Base-by-base conservation (phyloP, 371 early-diverging fungal genomes). In the Smittium culicis region DNA sequence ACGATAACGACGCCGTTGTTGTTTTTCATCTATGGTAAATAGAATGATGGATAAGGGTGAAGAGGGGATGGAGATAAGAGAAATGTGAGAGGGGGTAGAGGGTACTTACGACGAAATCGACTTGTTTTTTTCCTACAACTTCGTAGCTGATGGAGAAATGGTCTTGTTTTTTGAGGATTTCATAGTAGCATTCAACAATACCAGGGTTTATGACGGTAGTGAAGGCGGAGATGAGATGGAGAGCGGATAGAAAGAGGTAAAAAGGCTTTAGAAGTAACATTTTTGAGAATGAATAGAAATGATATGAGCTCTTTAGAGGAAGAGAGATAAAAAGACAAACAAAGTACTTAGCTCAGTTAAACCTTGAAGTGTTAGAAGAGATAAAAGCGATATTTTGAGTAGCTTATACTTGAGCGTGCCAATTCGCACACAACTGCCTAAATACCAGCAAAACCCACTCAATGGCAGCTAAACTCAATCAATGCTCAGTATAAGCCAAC, bases 91-190 rank as follows among this genome's bases (percentile, higher is more conserved):
- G 54, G 25, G 8, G 28, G 59, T 11, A n/a, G 8, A 62, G n/a
- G 25, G 35, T 54, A 72, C 72, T 55, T 67, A 73, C 73, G 31
- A 34, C n/a, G 54, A 75, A 74, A 35, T 73, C 73, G 32, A 74
- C 59, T 5, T 70, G 69, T 34, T 73, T 68, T 69, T 75, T 75
- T 32, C 75, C 72, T 16, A 74, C 75, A 11, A 74, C 74, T 69
- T 75, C 75, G 59, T 73, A 75, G 30, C 74, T 74, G 35, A 75
- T 75, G 14, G 75, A 74, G 56, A 75, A 72, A 66, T 75, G 75
- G 64, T 68, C 66, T 59, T 66, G 61, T n/a, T 68, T 64, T 69
- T 75, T 75, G 64, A 75, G 67, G 57, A 71, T 71, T 70, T 75
- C 75, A 61, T 63, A 66, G 69, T 69, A 75, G 66, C 75, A 75